Percentiles rank a stretch among this genome's conserved stretches.
Conservation (phyloP, 306 rosid species). For the Acmispon strigosus region DNA sequence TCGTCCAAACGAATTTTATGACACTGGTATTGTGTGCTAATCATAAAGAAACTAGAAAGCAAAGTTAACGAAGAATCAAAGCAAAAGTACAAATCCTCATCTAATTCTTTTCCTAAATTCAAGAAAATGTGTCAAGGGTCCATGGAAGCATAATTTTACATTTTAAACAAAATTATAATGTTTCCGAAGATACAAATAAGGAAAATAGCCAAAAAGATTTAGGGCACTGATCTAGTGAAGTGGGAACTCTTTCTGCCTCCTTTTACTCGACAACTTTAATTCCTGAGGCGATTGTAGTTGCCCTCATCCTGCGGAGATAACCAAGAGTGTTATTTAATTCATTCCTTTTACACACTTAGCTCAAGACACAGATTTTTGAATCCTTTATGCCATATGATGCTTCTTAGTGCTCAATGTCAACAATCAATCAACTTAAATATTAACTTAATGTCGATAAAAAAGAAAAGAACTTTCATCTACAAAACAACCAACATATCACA, state of each 20-base stretch:
- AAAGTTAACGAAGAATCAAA: background rate
- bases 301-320: slow-evolving; percentile 25
- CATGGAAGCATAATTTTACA: background rate
- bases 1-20: no score
- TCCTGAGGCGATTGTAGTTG: slow-evolving; percentile 1
- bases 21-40: background rate
- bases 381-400: background rate
- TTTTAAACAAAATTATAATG: background rate
- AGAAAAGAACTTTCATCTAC: background rate
- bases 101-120: background rate
- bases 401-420: background rate
- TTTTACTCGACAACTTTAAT: slow-evolving; percentile 7
- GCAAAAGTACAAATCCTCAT: background rate
- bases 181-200: background rate
- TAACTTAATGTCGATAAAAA: background rate
- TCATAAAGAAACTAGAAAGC: background rate
- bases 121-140: background rate
- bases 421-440: background rate
- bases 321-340: background rate
- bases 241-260: slow-evolving; percentile 8
- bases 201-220: background rate
- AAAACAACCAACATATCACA: slow-evolving; percentile 2
- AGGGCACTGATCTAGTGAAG: background rate
- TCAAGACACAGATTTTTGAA: background rate
- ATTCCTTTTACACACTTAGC: background rate